A percentile compares a stretch with the other conserved stretches of the same genome.
Evolutionary conservation across 495 filamentous ascomycete genomes (phyloP).

Genomic region (Echria macrotheca): DNA sequence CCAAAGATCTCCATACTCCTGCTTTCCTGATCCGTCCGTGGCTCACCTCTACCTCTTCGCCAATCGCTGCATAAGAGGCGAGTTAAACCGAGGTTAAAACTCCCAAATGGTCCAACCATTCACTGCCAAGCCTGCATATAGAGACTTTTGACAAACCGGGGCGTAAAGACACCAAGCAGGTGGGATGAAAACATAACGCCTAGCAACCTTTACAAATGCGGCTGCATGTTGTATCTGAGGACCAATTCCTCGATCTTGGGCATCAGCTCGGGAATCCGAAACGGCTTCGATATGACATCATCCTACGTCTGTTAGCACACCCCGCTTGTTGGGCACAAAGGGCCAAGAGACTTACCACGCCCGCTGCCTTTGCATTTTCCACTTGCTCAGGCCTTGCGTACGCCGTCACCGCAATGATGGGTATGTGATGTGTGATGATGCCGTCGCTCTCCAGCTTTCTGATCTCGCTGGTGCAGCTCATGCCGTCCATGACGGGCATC

Average conservation of each 20-base stretch:
- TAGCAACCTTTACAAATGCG: not conserved
- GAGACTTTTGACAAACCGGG: too few species aligned
- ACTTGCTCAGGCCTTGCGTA: slow-evolving; percentile 70
- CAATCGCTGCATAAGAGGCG: too few species aligned
- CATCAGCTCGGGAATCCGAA: slow-evolving; percentile 63
- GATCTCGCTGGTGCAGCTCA: slow-evolving; percentile 65
- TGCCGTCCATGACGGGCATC: slow-evolving; percentile 85
- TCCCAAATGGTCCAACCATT: too few species aligned
- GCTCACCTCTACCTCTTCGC: too few species aligned
- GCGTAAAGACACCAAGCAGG: too few species aligned
- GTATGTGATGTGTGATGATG: slow-evolving; percentile 52
- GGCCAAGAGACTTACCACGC: slow-evolving; percentile 38
- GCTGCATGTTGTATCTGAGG: slow-evolving; percentile 19
- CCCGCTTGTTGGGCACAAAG: slow-evolving; percentile 25
- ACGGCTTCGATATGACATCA: slow-evolving; percentile 77
- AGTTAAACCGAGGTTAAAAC: too few species aligned
- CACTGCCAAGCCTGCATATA: too few species aligned
- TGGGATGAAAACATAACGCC: too few species aligned
- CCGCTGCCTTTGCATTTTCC: slow-evolving; percentile 45
- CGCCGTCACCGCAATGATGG: slow-evolving; percentile 75
- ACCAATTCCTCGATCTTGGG: slow-evolving; percentile 59
- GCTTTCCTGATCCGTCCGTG: too few species aligned
- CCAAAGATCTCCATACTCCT: too few species aligned
- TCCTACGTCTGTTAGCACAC: slow-evolving; percentile 48
- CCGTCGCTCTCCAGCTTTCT: slow-evolving; percentile 55